Base-by-base conservation (phyloP, 345 rosid species). In the Theobroma cacao region DNA sequence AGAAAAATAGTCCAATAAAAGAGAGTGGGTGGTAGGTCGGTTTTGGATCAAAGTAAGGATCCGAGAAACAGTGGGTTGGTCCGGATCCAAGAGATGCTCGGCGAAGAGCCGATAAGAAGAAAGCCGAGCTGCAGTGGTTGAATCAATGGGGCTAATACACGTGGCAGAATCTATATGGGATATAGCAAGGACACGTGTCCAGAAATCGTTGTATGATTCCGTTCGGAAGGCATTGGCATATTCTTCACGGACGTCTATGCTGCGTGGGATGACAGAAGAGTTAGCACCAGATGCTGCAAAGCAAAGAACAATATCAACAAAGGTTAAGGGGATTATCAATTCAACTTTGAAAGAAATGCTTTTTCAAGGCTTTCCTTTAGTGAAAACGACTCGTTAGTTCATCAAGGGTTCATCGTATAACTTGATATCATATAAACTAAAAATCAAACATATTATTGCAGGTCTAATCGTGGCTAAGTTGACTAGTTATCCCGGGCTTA, bases 161-260 rank as follows among this genome's bases (percentile, higher is more conserved):
- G 80, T 70, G 34, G 52, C 47, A 3, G 85, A 78, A 22, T 50
- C 53, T 64, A 60, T 30, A 40, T 81, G 71, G 68, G 79, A 74
- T 18, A 90, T 53, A 0, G 84, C 48, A 0, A 82, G 64, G 43
- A 89, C 93, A 47, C 89, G 94, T 68, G 90, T 85, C 98, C 97
- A 94, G 13, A 94, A 91, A 0, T 90, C 87, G 24, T 76, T 82
- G 87, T 90, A 93, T 8, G 98, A 94, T 84, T 93, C 94, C 0
- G 98, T 94, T 55, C 97, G 80, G 50, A 93, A 93, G 24, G 98
- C 97, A 13, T 90, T 88, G 61, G 95, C 97, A 68, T 94, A 93
- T 77, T 94, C 98, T 79, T 91, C 98, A 0, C 90, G 87, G 0
- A 94, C 88, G 63, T 92, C 97, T 34, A 90, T 83, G 47, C 13